A percentile compares a stretch with the other conserved stretches of the same genome.
phyloP scores from a whole-genome alignment of 1,139 yeast genomes.

The Taphrina populina region DNA sequence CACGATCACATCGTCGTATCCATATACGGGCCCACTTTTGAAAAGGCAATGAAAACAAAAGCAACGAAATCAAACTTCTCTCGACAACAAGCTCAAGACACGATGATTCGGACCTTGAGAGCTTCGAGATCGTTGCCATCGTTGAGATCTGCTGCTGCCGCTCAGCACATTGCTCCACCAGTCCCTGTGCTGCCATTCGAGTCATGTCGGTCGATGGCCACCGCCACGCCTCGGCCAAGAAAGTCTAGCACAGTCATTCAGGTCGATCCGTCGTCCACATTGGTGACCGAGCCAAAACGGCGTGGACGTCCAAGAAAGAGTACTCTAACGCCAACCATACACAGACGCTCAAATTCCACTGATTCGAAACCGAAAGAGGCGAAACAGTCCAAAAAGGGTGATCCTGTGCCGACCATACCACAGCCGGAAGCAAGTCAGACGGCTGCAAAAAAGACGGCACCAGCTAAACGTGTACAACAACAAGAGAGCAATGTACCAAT shows the following conservation, averaged over 20 bases:
- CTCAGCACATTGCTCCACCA: conserved; percentile 22
- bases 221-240: conserved; percentile 12
- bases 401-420: neutral
- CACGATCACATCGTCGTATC: too few relatives aligned
- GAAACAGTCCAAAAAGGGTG: conserved; percentile 6
- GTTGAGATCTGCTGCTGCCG: conserved; percentile 12
- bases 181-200: conserved; percentile 12
- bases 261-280: conserved; percentile 9
- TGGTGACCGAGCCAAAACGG: conserved; percentile 19
- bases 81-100: too few relatives aligned
- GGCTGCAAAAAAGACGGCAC: neutral
- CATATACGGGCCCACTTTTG: too few relatives aligned
- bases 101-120: conserved; percentile 27
- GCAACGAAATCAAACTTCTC: too few relatives aligned
- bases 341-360: conserved; percentile 25
- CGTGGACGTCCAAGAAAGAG: conserved; percentile 30
- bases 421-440: neutral
- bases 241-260: conserved; percentile 5
- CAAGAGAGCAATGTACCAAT: conserved; percentile 16
- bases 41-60: too few relatives aligned
- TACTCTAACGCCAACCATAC: conserved; percentile 1
- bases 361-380: conserved; percentile 10
- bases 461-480: conserved; percentile 1
- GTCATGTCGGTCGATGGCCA: conserved; percentile 21
- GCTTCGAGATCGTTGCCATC: conserved; percentile 28